Conservation (phyloP, 2,329 filamentous ascomycete species). For the Apiospora phragmitis region DNA sequence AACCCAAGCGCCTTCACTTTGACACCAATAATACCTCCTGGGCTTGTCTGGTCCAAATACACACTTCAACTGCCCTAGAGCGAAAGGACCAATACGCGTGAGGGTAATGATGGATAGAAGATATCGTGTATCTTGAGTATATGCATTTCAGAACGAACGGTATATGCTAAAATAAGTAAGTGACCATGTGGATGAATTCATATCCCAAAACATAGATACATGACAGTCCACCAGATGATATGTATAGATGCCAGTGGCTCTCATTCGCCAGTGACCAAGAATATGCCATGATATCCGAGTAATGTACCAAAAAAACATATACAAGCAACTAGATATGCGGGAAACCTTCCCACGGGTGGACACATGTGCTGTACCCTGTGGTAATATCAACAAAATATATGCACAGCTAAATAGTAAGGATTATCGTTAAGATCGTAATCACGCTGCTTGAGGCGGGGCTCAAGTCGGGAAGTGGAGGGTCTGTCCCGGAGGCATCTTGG, state of each 20-base stretch:
- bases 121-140: not conserved
- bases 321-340: not conserved
- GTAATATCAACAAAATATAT: not conserved
- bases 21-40: too few species aligned
- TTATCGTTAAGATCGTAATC: not conserved
- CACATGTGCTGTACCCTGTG: not conserved
- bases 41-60: too few species aligned
- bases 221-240: not conserved
- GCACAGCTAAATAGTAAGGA: not conserved
- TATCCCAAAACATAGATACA: not conserved
- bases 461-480: constrained; percentile 32
- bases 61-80: too few species aligned
- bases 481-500: constrained; percentile 35
- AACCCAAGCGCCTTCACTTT: too few species aligned
- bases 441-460: not conserved
- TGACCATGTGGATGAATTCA: not conserved
- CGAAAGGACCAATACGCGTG: too few species aligned
- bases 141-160: not conserved
- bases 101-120: too few species aligned
- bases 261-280: constrained; percentile 9
- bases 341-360: not conserved
- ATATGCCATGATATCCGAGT: not conserved
- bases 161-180: not conserved
- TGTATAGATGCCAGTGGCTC: not conserved
- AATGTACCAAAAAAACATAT: not conserved